Evolutionary conservation across 1,284 basidiomycete genomes (phyloP), one percentile per base, ranked within the genome.

Genomic region (Athelia psychrophila): DNA sequence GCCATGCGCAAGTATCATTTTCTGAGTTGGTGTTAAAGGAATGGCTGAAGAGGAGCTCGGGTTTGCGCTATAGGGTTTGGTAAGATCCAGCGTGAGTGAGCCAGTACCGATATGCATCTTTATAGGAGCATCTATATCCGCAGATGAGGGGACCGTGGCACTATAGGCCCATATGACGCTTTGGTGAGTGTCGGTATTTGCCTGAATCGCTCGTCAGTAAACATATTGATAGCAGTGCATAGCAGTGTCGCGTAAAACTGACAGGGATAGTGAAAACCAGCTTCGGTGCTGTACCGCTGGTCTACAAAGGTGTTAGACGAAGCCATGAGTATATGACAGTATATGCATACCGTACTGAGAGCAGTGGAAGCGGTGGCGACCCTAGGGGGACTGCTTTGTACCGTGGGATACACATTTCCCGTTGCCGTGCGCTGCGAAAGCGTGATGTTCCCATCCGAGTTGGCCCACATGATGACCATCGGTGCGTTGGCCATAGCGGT

Each of bases 381-480:
- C 24, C 78, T 65, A 0, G 78, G 69, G n/a, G 83, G 83, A 54
- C 66, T 71, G 16, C 66, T 50, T 44, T 74, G 78, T 20, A 81
- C 72, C 19, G 62, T 74, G 2, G 85, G 86, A 71, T 75, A 70
- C 0, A 68, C 61, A 48, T 81, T 66, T 3, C 58, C 57, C 2
- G 69, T 52, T 0, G 85, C 78, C 22, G 64, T 64, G 27, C 85
- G 75, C 61, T 88, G 85, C 13, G 82, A 84, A 25, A 87, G 65
- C 10, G 81, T 83, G 42, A 83, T 69, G 2, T 72, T 66, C 8
- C 77, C 77, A 55, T 81, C 76, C 12, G 65, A 63, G 59, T 84
- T 83, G 6, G 78, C 68, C 85, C 85, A 88, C 66, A 81, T 76
- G 44, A 88, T 80, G 48, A 86, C 79, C 80, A 86, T 81, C 0